These are phyloP conservation scores for Kappamyces sp. DNA, from an alignment of 192 early-diverging fungal species.

Conservation along the genomic window DNA sequence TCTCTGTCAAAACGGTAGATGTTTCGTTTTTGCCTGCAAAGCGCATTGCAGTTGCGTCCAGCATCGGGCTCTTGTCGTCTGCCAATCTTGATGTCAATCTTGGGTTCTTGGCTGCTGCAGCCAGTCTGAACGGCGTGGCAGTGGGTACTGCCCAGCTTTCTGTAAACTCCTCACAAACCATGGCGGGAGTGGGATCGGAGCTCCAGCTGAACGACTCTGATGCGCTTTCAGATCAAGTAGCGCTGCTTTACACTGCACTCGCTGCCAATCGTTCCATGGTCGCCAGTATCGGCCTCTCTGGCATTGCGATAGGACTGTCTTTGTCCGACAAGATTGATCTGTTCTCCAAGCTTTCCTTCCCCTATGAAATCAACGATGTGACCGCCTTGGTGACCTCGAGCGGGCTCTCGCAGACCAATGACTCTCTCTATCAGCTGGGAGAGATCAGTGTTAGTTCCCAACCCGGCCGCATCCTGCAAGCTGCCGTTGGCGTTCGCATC, in stretches of 20 bases:
- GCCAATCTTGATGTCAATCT: conserved; percentile 18
- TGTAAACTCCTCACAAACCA: not conserved
- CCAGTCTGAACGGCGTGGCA: conserved; percentile 16
- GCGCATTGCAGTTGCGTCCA: not conserved
- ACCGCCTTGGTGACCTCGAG: too few relatives aligned
- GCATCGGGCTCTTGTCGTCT: too few relatives aligned
- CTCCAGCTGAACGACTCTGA: conserved; percentile 18
- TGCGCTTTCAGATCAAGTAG: conserved; percentile 18
- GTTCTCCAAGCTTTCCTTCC: conserved; percentile 2
- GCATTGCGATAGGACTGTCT: conserved; percentile 16
- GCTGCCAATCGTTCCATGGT: not conserved
- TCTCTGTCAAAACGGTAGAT: conserved; percentile 19
- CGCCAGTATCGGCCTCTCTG: conserved; percentile 4
- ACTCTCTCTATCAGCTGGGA: not conserved
- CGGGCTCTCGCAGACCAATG: too few relatives aligned
- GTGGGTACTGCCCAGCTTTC: not conserved
- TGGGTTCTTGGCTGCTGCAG: conserved; percentile 16
- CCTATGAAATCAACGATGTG: too few relatives aligned
- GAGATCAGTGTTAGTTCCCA: conserved; percentile 19
- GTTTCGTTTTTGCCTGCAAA: conserved; percentile 15
- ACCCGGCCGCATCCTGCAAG: conserved; percentile 16
- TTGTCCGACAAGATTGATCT: conserved; percentile 17
- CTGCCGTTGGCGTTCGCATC: conserved; percentile 17
- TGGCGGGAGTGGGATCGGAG: conserved; percentile 12
- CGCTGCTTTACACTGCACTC: conserved; percentile 13